Conservation (phyloP, 257 asterid species). For the Rubia yunnanensis region DNA sequence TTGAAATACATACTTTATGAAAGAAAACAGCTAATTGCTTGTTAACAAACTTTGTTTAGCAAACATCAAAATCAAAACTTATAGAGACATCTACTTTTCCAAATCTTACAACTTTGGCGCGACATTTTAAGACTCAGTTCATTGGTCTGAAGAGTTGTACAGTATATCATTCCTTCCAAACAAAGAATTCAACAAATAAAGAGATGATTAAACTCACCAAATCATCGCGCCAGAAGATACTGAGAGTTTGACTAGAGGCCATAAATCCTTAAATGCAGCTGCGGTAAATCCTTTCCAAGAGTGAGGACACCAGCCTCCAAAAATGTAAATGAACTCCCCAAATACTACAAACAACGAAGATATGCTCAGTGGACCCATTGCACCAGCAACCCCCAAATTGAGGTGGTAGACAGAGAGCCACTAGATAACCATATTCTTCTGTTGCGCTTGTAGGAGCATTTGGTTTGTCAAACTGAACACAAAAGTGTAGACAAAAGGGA, state of each 20-base stretch:
- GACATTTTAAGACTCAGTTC: too few relatives aligned
- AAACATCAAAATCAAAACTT: background rate
- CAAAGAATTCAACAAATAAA: background rate
- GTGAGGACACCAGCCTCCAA: conserved; percentile 53
- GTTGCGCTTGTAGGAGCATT: conserved; percentile 69
- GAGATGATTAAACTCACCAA: conserved; percentile 26
- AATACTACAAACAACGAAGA: conserved; percentile 62
- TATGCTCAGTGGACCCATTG: conserved; percentile 48
- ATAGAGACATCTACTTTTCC: too few relatives aligned
- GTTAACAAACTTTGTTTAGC: too few relatives aligned
- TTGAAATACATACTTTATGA: too few relatives aligned
- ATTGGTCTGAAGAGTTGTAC: too few relatives aligned
- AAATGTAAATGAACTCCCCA: conserved; percentile 36
- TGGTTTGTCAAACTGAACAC: conserved; percentile 61
- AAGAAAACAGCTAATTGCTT: too few relatives aligned
- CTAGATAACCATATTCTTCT: conserved; percentile 68
- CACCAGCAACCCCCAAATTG: conserved; percentile 47
- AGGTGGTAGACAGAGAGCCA: conserved; percentile 56
- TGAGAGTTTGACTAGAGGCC: conserved; percentile 65
- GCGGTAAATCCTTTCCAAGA: conserved; percentile 66
- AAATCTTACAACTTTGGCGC: too few relatives aligned
- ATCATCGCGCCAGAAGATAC: conserved; percentile 72
- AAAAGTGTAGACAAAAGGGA: conserved; percentile 51
- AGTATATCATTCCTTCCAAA: too few relatives aligned
- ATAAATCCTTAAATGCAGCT: conserved; percentile 56